phyloP scores from a whole-genome alignment of 2,329 filamentous ascomycete genomes.

The Fusarium chuoi region DNA sequence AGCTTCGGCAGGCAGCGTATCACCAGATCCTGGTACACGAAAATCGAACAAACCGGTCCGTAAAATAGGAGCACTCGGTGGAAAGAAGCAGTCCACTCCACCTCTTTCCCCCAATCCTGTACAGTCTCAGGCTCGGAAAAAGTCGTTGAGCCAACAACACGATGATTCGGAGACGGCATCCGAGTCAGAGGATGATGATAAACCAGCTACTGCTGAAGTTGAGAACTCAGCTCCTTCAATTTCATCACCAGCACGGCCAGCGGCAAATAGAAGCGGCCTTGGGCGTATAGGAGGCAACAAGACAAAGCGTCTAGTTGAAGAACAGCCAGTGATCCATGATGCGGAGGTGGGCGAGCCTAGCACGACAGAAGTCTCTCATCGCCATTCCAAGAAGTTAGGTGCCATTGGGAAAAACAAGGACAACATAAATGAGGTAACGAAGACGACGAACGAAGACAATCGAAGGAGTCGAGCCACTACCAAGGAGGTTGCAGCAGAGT shows the following conservation, averaged over 20 bases:
- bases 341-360: slow-evolving; percentile 5
- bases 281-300: slow-evolving; percentile 56
- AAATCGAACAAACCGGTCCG: slow-evolving; percentile 29
- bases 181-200: slow-evolving; percentile 51
- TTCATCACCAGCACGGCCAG: slow-evolving; percentile 38
- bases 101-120: slow-evolving; percentile 33
- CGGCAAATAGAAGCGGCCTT: slow-evolving; percentile 48
- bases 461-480: slow-evolving; percentile 34
- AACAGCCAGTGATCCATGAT: slow-evolving; percentile 3
- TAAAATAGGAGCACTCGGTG: slow-evolving; percentile 52
- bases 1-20: slow-evolving; percentile 2
- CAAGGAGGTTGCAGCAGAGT: slow-evolving; percentile 42
- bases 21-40: slow-evolving; percentile 12
- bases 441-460: slow-evolving; percentile 27
- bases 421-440: not conserved
- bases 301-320: slow-evolving; percentile 28
- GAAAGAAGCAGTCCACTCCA: slow-evolving; percentile 46
- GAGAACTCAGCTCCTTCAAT: slow-evolving; percentile 31
- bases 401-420: slow-evolving; percentile 49
- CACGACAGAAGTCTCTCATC: slow-evolving; percentile 9
- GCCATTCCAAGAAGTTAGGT: slow-evolving; percentile 46
- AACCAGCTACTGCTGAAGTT: slow-evolving; percentile 38
- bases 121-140: slow-evolving; percentile 3
- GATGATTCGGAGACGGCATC: slow-evolving; percentile 57
- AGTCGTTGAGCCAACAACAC: slow-evolving; percentile 4